Evolutionary conservation across 305 asterid species (phyloP), one percentile per base, ranked within the genome.

Genomic region (Lippia alba): DNA sequence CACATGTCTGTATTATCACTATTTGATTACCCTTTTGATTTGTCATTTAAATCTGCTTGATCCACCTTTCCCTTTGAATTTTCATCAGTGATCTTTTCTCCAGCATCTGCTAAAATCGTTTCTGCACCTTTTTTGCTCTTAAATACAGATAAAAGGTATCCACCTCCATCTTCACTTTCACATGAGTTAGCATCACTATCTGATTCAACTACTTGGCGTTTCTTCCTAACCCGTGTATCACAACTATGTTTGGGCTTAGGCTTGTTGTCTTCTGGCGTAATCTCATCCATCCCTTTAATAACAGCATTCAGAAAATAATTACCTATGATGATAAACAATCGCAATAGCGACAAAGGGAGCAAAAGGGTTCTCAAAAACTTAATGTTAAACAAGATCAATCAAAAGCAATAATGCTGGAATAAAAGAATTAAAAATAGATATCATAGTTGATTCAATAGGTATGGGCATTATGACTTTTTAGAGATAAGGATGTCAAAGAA

Each of bases 121-220:
- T 83, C 74, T 33, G 18, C 77, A 40, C 67, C 66, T 57, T 39
- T 67, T 72, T 66, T 62, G 60, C 56, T 66, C 72, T 76, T 84
- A 60, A 74, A 72, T 36, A 32, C 75, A 66, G 92, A 84, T 63
- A 86, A 76, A 69, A 63, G 66, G 59, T 24, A 49, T 40, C 56
- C 72, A 69, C 81, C 89, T 30, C 78, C 86, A 70, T 87, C 85
- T 71, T 71, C 86, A 55, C 55, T 70, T 73, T 76, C 82, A 45
- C 24, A 81, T 65, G 80, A 72, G 65, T 73, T 67, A 12, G 70
- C 71, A 61, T 82, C 87, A 56, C 60, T 69, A 59, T 87, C 95
- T 16, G 95, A 88, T 67, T 84, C 86, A 39, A 81, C 66, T 61
- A 80, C 74, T 75, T 66, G 78, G 73, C 9, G 9, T 36, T 76